A percentile compares a stretch with the other conserved stretches of the same genome.
These are phyloP conservation scores for Verticillium nonalfalfae DNA, from an alignment of 2,329 filamentous ascomycete genomes.

Conservation along the genomic window DNA sequence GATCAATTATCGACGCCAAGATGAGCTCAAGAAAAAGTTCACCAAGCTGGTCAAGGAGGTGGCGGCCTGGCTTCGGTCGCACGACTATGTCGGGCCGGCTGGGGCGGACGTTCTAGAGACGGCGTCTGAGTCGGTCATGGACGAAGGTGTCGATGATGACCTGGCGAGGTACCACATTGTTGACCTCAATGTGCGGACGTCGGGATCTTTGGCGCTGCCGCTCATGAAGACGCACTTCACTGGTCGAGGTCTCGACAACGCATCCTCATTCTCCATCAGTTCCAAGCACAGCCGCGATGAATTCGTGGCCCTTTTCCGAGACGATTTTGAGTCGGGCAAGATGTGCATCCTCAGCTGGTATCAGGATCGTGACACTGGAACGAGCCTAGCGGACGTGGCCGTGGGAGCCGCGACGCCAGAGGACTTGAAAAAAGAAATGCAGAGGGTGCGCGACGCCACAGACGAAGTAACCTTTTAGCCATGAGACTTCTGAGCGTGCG, in stretches of 20 bases:
- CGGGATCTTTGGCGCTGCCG: slow-evolving; percentile 21
- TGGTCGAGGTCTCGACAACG: slow-evolving; percentile 16
- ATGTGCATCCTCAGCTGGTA: slow-evolving; percentile 25
- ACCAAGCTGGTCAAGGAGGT: slow-evolving; percentile 13
- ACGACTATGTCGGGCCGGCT: slow-evolving; percentile 24
- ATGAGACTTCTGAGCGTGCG: too few species aligned
- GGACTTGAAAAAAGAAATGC: slow-evolving; percentile 14
- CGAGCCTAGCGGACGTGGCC: slow-evolving; percentile 22
- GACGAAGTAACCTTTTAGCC: slow-evolving; percentile 22
- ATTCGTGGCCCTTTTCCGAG: slow-evolving; percentile 18
- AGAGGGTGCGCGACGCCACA: slow-evolving; percentile 16
- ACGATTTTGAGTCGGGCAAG: slow-evolving; percentile 16
- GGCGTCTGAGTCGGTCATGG: background rate
- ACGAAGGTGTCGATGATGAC: background rate
- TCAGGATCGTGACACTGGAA: slow-evolving; percentile 17
- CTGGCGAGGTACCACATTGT: slow-evolving; percentile 18
- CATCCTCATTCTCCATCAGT: slow-evolving; percentile 21
- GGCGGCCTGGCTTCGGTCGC: slow-evolving; percentile 18
- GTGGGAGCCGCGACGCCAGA: slow-evolving; percentile 19
- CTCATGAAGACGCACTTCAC: slow-evolving; percentile 21
- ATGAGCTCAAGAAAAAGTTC: slow-evolving; percentile 19
- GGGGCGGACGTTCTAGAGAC: slow-evolving; percentile 26
- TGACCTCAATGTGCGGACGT: slow-evolving; percentile 26
- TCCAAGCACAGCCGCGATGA: slow-evolving; percentile 12
- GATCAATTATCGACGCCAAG: slow-evolving; percentile 23